A percentile compares a stretch with the other conserved stretches of the same genome.
These are phyloP conservation scores for Fonsecaea erecta DNA, from an alignment of 2,329 filamentous ascomycete genomes.

Conservation along the genomic window DNA sequence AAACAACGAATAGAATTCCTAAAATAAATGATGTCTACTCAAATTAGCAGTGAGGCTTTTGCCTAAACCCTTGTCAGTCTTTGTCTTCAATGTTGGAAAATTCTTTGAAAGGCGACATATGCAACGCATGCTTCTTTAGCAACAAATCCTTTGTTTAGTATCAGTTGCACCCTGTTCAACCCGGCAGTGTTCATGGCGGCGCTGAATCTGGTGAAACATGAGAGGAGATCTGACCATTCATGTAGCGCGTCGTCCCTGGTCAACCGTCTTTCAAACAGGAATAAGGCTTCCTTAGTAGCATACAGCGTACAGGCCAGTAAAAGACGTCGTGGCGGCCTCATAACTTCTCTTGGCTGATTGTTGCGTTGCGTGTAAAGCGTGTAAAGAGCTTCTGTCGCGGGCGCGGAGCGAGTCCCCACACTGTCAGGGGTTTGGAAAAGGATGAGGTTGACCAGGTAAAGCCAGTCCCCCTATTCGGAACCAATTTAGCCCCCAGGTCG, in stretches of 20 bases:
- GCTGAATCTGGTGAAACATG: too few species aligned
- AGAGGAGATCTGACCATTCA: not conserved
- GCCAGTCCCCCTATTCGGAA: conserved; percentile 28
- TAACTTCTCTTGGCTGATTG: not conserved
- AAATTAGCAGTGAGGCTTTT: not conserved
- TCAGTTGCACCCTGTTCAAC: too few species aligned
- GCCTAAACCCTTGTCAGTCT: not conserved
- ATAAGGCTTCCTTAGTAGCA: not conserved
- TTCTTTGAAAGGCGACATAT: not conserved
- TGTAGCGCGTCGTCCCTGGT: not conserved
- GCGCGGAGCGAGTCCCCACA: not conserved
- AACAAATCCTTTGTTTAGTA: too few species aligned
- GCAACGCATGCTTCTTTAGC: not conserved
- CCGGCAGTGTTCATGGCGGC: too few species aligned
- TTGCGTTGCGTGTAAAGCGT: not conserved
- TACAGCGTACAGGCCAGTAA: not conserved
- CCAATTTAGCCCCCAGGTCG: conserved; percentile 31
- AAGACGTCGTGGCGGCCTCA: not conserved
- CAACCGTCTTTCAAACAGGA: not conserved
- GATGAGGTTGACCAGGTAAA: conserved; percentile 16
- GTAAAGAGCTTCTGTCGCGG: not conserved
- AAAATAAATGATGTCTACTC: not conserved
- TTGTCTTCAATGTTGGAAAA: not conserved
- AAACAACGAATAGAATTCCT: not conserved
- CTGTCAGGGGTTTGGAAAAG: conserved; percentile 1